phyloP scores from a whole-genome alignment of 2,329 filamentous ascomycete species.

The Tolypocladium album region DNA sequence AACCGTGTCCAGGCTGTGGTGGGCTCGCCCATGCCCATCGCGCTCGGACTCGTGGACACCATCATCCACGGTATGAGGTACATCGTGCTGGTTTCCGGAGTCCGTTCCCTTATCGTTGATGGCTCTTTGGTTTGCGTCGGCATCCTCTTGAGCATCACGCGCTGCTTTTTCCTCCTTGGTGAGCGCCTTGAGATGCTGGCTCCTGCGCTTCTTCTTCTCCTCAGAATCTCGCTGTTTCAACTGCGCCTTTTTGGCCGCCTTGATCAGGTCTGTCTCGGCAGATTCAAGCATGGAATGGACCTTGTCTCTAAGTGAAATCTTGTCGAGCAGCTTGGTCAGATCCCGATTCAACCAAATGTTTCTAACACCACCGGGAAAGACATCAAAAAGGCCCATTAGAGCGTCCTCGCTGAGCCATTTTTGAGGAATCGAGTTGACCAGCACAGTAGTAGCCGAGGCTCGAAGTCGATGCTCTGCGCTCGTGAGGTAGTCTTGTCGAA shows the following conservation, averaged over 20 bases:
- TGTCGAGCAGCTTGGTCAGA: slow-evolving; percentile 70
- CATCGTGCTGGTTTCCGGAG: slow-evolving; percentile 39
- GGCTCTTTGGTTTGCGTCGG: slow-evolving; percentile 38
- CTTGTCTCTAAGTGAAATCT: slow-evolving; percentile 64
- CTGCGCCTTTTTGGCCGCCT: slow-evolving; percentile 67
- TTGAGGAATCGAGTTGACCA: slow-evolving; percentile 79
- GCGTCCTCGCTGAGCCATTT: slow-evolving; percentile 86
- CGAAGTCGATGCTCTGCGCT: slow-evolving; percentile 88
- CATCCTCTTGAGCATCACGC: slow-evolving; percentile 37
- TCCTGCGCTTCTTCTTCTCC: slow-evolving; percentile 53
- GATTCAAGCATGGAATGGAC: slow-evolving; percentile 64
- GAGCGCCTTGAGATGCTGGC: slow-evolving; percentile 34
- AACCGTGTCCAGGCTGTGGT: background rate
- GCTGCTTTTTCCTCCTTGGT: slow-evolving; percentile 39
- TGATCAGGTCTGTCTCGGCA: slow-evolving; percentile 79
- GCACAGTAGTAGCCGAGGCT: slow-evolving; percentile 88
- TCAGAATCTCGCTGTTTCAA: slow-evolving; percentile 54
- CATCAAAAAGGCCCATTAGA: slow-evolving; percentile 77
- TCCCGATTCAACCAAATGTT: slow-evolving; percentile 97
- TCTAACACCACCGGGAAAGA: slow-evolving; percentile 87
- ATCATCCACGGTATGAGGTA: slow-evolving; percentile 40
- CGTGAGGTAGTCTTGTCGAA: slow-evolving; percentile 89
- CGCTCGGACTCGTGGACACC: slow-evolving; percentile 28
- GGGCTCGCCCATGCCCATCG: slow-evolving; percentile 1
- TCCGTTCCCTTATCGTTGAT: slow-evolving; percentile 36